Conservation (phyloP, 768 basidiomycete genomes). For the Boletus barrowsii region DNA sequence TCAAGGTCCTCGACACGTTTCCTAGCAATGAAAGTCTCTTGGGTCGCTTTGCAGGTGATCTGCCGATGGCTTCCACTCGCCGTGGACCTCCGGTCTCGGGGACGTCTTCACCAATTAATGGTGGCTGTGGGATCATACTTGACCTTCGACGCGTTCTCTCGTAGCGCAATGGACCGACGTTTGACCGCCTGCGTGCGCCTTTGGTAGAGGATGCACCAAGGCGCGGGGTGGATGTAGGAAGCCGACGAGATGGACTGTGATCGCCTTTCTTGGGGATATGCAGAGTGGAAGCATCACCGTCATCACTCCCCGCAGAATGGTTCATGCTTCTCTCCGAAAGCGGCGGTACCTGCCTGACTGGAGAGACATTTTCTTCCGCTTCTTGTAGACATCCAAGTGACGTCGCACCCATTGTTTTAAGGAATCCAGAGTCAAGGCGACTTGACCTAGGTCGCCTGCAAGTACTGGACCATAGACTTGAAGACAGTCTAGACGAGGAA, state of each 20-base stretch:
- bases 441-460: constrained; percentile 56
- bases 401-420: constrained; percentile 49
- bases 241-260: constrained; percentile 45
- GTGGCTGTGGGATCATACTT: constrained; percentile 74
- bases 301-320: constrained; percentile 30
- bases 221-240: constrained; percentile 44
- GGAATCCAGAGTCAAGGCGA: constrained; percentile 67
- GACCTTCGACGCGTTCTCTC: constrained; percentile 75
- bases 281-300: constrained; percentile 19
- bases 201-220: constrained; percentile 35
- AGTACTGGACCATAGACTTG: constrained; percentile 12
- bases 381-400: constrained; percentile 66
- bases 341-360: constrained; percentile 33
- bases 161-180: constrained; percentile 69
- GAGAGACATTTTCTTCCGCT: constrained; percentile 59
- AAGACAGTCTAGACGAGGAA: constrained; percentile 30
- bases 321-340: constrained; percentile 72
- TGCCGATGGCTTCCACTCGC: constrained; percentile 39
- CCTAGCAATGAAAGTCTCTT: constrained; percentile 57
- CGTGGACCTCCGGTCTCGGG: constrained; percentile 34
- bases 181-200: constrained; percentile 58
- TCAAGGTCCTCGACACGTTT: constrained; percentile 34
- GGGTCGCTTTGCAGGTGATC: constrained; percentile 58
- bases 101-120: constrained; percentile 41
- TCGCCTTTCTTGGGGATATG: constrained; percentile 37